These are phyloP conservation scores for Smallanthus sonchifolius DNA, from an alignment of 129 eudicot genomes.

Conservation along the genomic window DNA sequence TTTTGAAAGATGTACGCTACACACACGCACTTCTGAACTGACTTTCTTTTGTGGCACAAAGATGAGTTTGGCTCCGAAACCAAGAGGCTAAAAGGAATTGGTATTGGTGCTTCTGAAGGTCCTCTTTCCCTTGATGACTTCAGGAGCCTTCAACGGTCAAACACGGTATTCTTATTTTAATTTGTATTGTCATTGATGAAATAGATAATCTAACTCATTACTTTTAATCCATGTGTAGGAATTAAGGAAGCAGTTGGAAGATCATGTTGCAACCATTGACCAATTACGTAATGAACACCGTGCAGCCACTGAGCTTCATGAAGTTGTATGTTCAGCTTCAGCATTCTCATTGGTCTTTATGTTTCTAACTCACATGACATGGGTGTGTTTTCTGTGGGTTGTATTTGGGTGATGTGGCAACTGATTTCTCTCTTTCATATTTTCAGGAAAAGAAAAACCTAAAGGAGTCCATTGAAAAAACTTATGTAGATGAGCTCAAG, in stretches of 20 bases:
- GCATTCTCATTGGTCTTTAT: constrained; percentile 2
- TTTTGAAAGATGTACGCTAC: neutral
- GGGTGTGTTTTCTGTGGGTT: constrained; percentile 13
- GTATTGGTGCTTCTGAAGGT: constrained; percentile 90
- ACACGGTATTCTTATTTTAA: constrained; percentile 54
- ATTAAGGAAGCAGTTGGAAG: constrained; percentile 84
- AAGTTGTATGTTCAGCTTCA: constrained; percentile 51
- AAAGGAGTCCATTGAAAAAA: constrained; percentile 64
- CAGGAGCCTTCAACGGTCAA: constrained; percentile 87
- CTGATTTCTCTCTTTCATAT: neutral
- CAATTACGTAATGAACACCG: constrained; percentile 67
- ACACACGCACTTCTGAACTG: neutral
- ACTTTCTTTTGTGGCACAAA: constrained; percentile 25
- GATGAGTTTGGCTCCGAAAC: constrained; percentile 56
- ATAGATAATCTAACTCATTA: constrained; percentile 3
- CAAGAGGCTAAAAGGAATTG: constrained; percentile 87
- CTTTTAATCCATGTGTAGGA: constrained; percentile 44
- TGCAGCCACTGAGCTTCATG: constrained; percentile 65
- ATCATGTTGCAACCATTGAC: constrained; percentile 66
- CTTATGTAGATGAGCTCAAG: constrained; percentile 54
- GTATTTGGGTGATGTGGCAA: neutral
- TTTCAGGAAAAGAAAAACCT: constrained; percentile 75
- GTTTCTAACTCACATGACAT: neutral
- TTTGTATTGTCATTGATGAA: constrained; percentile 10
- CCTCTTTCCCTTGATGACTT: constrained; percentile 97